phyloP scores from a whole-genome alignment of 2,329 filamentous ascomycete species.

The Claviceps sp. region DNA sequence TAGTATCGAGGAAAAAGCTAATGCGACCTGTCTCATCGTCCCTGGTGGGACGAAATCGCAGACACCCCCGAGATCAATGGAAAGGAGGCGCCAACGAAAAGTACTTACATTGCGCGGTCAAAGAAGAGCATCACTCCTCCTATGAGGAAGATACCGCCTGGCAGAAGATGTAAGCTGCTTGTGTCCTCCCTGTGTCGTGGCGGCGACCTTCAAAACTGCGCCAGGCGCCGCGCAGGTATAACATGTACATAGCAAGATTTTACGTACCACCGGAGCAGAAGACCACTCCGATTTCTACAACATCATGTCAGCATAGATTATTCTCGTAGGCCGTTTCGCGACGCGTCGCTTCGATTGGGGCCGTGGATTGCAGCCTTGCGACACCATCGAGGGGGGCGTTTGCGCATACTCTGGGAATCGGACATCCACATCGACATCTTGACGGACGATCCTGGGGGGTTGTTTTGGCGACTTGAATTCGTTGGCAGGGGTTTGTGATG shows the following conservation, averaged over 20 bases:
- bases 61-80: too few relatives aligned
- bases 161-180: slow-evolving; percentile 2
- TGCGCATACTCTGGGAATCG: slow-evolving; percentile 75
- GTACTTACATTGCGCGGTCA: slow-evolving; percentile 80
- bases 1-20: neutral
- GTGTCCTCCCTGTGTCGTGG: slow-evolving; percentile 8
- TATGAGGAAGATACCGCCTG: slow-evolving; percentile 89
- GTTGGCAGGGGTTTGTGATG: neutral
- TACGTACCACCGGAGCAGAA: slow-evolving; percentile 94
- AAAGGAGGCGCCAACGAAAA: neutral
- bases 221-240: too few relatives aligned
- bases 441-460: slow-evolving; percentile 6
- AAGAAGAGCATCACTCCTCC: slow-evolving; percentile 95
- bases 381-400: neutral
- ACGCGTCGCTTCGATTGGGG: neutral
- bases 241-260: slow-evolving; percentile 7
- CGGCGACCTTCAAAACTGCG: neutral
- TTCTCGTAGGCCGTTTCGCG: neutral
- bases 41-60: neutral
- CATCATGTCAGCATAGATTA: slow-evolving; percentile 4
- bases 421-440: slow-evolving; percentile 80
- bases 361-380: neutral
- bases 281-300: slow-evolving; percentile 83
- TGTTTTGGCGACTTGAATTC: neutral
- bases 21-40: neutral